Evolutionary conservation across 164 flowering plant genomes (phyloP).

Genomic region (Dillenia turbinata): DNA sequence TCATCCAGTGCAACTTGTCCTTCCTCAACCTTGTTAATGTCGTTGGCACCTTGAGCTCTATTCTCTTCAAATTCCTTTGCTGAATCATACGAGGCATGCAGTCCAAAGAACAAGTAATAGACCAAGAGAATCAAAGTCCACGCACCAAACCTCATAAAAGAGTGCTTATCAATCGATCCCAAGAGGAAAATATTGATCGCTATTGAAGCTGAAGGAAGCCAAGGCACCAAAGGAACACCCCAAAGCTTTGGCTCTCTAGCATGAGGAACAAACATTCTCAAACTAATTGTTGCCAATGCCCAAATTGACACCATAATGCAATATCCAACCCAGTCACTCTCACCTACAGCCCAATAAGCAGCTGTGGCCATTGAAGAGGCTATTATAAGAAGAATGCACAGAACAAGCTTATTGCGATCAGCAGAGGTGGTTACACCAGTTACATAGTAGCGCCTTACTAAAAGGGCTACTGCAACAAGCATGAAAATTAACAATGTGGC

Average conservation of each 20-base stretch:
- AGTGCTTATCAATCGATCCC: constrained; percentile 45
- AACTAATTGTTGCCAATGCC: constrained; percentile 33
- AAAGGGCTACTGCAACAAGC: constrained; percentile 58
- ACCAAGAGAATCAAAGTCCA: constrained; percentile 43
- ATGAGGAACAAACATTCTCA: constrained; percentile 29
- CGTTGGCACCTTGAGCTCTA: neutral
- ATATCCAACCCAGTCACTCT: constrained; percentile 38
- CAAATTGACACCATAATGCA: constrained; percentile 34
- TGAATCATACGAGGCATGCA: constrained; percentile 51
- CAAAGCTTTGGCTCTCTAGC: constrained; percentile 39
- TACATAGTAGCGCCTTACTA: constrained; percentile 60
- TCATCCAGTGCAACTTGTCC: neutral
- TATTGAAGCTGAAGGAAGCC: constrained; percentile 55
- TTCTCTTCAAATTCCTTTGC: constrained; percentile 22
- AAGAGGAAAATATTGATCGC: constrained; percentile 47
- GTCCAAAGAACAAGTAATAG: constrained; percentile 45
- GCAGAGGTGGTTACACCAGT: constrained; percentile 31
- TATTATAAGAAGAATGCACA: constrained; percentile 29
- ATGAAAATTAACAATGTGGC: constrained; percentile 67
- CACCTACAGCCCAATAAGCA: constrained; percentile 35
- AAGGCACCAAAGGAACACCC: constrained; percentile 66
- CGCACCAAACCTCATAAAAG: constrained; percentile 34
- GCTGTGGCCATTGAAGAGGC: constrained; percentile 43
- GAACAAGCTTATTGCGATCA: constrained; percentile 35
- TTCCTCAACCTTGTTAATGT: neutral